Percentiles rank a stretch among this genome's conserved stretches.
phyloP scores from a whole-genome alignment of 192 early-diverging fungal genomes.

The Gonapodya prolifera region DNA sequence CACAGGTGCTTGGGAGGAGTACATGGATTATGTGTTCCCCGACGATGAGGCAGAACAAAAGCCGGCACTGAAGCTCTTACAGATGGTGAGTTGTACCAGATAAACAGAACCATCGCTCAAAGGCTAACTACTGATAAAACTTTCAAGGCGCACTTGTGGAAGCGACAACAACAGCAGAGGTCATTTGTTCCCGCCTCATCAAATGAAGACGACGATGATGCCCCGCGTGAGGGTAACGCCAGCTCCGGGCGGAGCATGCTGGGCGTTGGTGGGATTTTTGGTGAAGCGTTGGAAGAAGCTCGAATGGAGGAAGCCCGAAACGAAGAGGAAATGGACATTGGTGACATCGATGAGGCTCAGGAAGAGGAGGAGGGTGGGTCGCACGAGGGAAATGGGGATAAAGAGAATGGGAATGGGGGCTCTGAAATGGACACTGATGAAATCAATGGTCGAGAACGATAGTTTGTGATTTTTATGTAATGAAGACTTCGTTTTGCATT shows the following conservation, averaged over 20 bases:
- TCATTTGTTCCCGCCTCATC: not conserved
- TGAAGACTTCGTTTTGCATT: not conserved
- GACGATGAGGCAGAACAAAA: constrained; percentile 75
- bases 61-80: constrained; percentile 79
- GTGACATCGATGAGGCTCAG: constrained; percentile 11
- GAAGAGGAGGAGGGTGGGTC: constrained; percentile 16
- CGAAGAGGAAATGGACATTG: constrained; percentile 15
- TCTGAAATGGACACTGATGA: not conserved
- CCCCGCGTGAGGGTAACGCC: not conserved
- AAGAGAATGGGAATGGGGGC: not conserved
- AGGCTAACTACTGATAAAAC: constrained; percentile 18
- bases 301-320: constrained; percentile 11
- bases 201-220: constrained; percentile 14
- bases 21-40: constrained; percentile 97
- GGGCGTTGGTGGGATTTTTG: constrained; percentile 6
- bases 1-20: constrained; percentile 78
- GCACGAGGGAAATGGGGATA: constrained; percentile 1
- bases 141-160: constrained; percentile 1
- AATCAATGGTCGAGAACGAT: not conserved
- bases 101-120: constrained; percentile 11
- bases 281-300: constrained; percentile 18
- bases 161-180: constrained; percentile 2
- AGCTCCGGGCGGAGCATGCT: constrained; percentile 7
- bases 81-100: constrained; percentile 56
- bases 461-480: not conserved